Evolutionary conservation across 2,329 filamentous ascomycete genomes (phyloP).

Genomic region (Penicillium sp.): DNA sequence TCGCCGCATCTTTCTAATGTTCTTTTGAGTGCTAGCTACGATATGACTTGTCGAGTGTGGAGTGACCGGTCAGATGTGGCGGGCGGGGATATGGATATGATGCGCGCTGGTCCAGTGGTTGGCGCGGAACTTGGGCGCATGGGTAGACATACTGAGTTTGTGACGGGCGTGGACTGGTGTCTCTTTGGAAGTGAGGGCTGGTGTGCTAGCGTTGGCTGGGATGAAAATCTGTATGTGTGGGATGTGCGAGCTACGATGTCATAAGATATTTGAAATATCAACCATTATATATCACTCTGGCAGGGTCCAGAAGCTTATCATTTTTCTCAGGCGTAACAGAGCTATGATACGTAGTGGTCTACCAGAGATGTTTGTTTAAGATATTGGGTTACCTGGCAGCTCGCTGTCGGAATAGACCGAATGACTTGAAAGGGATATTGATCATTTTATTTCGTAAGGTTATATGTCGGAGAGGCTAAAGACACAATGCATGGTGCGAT

Average conservation of each 20-base stretch:
- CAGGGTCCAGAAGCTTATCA: neutral
- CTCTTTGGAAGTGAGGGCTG: conserved; percentile 92
- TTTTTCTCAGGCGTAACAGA: no score
- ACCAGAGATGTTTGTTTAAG: neutral
- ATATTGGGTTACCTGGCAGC: neutral
- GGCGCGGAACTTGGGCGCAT: conserved; percentile 79
- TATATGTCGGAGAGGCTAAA: conserved; percentile 8
- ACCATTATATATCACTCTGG: conserved; percentile 16
- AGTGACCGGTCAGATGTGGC: conserved; percentile 64
- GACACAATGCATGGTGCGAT: neutral
- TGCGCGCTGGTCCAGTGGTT: conserved; percentile 44
- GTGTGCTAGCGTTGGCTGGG: conserved; percentile 94
- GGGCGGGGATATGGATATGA: conserved; percentile 36
- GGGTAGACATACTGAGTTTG: conserved; percentile 93
- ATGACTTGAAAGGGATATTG: neutral
- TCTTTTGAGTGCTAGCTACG: conserved; percentile 85
- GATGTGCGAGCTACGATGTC: conserved; percentile 70
- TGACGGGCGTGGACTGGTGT: conserved; percentile 96
- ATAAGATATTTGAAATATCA: conserved; percentile 8
- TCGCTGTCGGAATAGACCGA: neutral
- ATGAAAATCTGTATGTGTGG: conserved; percentile 87
- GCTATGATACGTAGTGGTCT: neutral
- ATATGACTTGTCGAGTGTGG: conserved; percentile 97
- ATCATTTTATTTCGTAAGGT: conserved; percentile 25
- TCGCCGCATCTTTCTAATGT: conserved; percentile 90